phyloP scores from a whole-genome alignment of 805 yeast species.

The Lipomyces starkeyi region DNA sequence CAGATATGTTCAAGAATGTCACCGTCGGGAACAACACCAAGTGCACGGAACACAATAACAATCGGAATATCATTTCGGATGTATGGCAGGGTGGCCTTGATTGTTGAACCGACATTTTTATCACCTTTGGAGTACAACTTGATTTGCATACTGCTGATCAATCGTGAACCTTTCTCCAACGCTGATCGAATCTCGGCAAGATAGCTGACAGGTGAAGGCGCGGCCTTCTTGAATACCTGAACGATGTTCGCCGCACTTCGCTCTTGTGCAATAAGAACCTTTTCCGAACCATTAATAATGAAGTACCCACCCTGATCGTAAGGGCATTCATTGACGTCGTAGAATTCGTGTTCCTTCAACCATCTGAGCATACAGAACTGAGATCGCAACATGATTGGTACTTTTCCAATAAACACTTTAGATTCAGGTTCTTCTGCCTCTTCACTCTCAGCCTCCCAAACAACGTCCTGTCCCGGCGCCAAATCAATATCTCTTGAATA shows the following conservation, averaged over 20 bases:
- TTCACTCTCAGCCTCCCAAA: conserved; percentile 63
- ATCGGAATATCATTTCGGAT: conserved; percentile 97
- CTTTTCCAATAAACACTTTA: conserved; percentile 91
- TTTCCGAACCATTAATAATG: conserved; percentile 97
- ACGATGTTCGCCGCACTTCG: conserved; percentile 98
- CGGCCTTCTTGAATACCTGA: conserved; percentile 96
- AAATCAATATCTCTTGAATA: conserved; percentile 75
- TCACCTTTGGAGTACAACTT: conserved; percentile 83
- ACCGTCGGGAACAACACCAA: conserved; percentile 99
- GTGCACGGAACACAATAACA: conserved; percentile 94
- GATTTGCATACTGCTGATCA: conserved; percentile 91
- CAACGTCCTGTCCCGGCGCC: conserved; percentile 57
- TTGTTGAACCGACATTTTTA: conserved; percentile 74
- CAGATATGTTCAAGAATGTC: conserved; percentile 98
- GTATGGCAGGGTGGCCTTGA: conserved; percentile 94
- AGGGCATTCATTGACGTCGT: conserved; percentile 97
- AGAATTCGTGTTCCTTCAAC: conserved; percentile 88
- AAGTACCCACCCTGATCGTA: conserved; percentile 99
- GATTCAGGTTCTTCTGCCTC: conserved; percentile 71
- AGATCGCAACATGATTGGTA: conserved; percentile 97
- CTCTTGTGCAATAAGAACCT: conserved; percentile 97
- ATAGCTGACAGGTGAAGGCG: conserved; percentile 95
- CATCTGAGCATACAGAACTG: conserved; percentile 93
- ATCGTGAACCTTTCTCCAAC: conserved; percentile 93
- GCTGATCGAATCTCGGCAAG: conserved; percentile 97